Evolutionary conservation across 1,284 basidiomycete species (phyloP), one percentile per base, ranked within the genome.

Genomic region (Veloboletus limbatus): DNA sequence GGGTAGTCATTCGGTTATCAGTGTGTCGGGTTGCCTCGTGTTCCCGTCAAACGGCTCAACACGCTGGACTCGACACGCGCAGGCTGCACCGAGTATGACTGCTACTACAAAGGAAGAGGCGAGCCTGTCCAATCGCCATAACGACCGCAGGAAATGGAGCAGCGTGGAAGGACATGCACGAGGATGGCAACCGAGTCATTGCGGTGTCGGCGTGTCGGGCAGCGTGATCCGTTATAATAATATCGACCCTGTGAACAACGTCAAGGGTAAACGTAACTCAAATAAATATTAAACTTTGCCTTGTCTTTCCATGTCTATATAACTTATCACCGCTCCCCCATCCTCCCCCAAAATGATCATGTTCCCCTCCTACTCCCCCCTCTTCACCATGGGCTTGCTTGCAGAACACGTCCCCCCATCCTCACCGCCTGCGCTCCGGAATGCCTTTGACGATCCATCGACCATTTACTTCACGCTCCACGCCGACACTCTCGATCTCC

Each of bases 401-500:
- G 57, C 63, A 0, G 60, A 62, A 2, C 48, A 26, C 16, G 27
- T n/a, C n/a, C 24, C 22, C 22, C 33, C 34, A 2, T 24, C 8
- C 9, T 18, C 30, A 7, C 34, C 10, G n/a, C 18, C 33, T 14
- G n/a, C 18, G 20, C 8, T 20, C 33, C 2, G 20, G n/a, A 8
- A 8, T 10, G 1, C 20, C 25, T 14, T 13, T 13, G 27, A 40
- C 6, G 63, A 67, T 38, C 47, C 57, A 8, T 73, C 69, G 30
- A 65, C 66, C 51, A 75, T 77, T 49, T 79, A 79, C 56, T 74
- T 77, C 45, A 78, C 79, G 2, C 68, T 81, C 31, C 76, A 80
- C 52, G 62, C 64, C 5, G 57, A 75, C 55, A 53, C 64, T 8
- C 53, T 55, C 40, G 64, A 77, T 53, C 69, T 66, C 47, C 72